phyloP scores from a whole-genome alignment of 2,329 filamentous ascomycete genomes.

The Xenosphaeropsis pyriputrescens region DNA sequence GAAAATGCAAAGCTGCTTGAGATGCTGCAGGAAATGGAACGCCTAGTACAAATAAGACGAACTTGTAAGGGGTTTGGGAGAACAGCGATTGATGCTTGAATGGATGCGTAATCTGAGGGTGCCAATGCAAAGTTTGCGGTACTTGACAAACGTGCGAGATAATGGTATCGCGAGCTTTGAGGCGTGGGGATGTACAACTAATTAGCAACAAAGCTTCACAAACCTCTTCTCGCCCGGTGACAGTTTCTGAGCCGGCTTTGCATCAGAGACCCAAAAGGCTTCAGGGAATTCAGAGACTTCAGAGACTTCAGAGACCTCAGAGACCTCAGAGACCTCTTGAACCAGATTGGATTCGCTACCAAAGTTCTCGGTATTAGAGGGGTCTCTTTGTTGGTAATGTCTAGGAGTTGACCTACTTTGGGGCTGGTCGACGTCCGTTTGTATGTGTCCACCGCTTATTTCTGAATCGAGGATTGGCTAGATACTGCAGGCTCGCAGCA shows the following conservation, averaged over 20 bases:
- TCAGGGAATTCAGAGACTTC: too few relatives aligned
- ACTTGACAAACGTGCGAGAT: too few relatives aligned
- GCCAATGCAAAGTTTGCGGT: too few relatives aligned
- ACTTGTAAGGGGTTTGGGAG: constrained; percentile 4
- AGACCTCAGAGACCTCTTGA: background rate
- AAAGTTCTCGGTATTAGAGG: constrained; percentile 22
- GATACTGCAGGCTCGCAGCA: too few relatives aligned
- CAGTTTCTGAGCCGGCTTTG: background rate
- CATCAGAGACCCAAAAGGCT: too few relatives aligned
- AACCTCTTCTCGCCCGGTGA: background rate
- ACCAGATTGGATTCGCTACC: background rate
- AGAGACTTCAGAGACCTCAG: too few relatives aligned
- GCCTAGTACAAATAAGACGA: background rate
- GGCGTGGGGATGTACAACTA: too few relatives aligned
- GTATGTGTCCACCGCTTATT: constrained; percentile 33
- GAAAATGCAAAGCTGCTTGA: background rate
- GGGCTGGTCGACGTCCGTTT: constrained; percentile 26
- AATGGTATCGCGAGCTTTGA: too few relatives aligned
- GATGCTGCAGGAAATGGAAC: background rate
- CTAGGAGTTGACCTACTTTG: constrained; percentile 26
- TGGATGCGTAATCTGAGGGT: too few relatives aligned
- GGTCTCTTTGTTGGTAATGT: constrained; percentile 31
- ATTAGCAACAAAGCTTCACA: too few relatives aligned
- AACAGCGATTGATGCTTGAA: background rate
- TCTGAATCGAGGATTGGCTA: constrained; percentile 22